These are phyloP conservation scores for Botryotinia convoluta DNA, from an alignment of 2,329 filamentous ascomycete species.

Conservation along the genomic window DNA sequence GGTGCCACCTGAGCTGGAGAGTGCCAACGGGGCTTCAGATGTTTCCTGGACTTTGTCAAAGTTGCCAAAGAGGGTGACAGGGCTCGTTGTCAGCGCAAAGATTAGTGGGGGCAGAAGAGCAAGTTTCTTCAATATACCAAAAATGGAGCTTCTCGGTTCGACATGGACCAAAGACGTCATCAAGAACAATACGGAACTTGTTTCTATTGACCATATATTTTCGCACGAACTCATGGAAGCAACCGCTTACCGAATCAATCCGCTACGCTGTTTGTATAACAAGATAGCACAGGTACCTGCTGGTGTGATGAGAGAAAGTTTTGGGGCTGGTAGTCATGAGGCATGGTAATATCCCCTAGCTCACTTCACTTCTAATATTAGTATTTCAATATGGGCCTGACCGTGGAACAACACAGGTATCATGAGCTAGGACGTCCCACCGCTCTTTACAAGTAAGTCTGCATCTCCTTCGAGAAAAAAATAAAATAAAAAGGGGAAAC, in stretches of 20 bases:
- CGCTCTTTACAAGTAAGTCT: conserved; percentile 31
- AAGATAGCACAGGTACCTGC: not conserved
- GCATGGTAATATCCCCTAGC: not conserved
- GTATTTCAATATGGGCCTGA: not conserved
- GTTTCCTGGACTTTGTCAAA: not conserved
- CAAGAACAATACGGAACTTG: not conserved
- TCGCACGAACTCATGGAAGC: conserved; percentile 4
- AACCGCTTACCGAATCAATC: not conserved
- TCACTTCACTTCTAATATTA: not conserved
- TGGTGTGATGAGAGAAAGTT: not conserved
- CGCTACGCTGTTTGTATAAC: not conserved
- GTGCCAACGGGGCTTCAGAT: not conserved
- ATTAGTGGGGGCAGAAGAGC: not conserved
- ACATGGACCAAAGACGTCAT: not conserved
- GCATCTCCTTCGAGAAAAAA: not conserved
- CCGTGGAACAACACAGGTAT: not conserved
- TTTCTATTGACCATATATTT: not conserved
- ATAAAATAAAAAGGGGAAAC: not conserved
- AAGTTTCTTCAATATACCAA: conserved; percentile 3
- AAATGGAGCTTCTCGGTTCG: not conserved
- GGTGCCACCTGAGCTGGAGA: not conserved
- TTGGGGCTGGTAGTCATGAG: not conserved
- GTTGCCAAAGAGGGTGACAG: not conserved
- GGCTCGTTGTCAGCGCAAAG: not conserved
- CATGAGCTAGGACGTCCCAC: conserved; percentile 32